These are phyloP conservation scores for Syzygium aromaticum DNA, from an alignment of 345 rosid species.

Conservation along the genomic window DNA sequence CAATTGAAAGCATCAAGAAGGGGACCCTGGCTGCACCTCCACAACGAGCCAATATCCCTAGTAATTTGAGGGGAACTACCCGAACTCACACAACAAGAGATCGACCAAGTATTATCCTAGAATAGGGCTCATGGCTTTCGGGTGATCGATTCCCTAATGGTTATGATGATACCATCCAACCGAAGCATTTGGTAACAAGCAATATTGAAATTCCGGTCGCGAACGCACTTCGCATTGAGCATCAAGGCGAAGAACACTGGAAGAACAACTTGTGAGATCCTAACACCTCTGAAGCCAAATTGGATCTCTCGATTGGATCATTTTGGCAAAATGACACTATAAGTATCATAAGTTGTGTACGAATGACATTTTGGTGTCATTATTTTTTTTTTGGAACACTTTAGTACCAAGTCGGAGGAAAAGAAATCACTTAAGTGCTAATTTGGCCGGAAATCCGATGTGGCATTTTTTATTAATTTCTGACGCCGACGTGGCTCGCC, in stretches of 20 bases:
- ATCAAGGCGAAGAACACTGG: neutral
- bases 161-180: neutral
- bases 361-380: too few species aligned
- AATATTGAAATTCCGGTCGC: neutral
- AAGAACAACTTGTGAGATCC: neutral
- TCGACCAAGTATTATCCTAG: neutral
- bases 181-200: neutral
- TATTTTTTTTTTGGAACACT: too few species aligned
- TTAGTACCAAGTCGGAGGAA: too few species aligned
- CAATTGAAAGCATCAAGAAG: too few species aligned
- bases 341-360: too few species aligned
- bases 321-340: too few species aligned
- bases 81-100: neutral
- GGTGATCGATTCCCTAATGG: neutral
- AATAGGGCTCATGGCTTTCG: neutral
- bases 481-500: too few species aligned
- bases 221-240: neutral
- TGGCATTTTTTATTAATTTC: too few species aligned
- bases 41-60: too few species aligned
- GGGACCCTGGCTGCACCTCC: too few species aligned
- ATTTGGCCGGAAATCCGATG: too few species aligned
- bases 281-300: neutral
- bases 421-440: too few species aligned
- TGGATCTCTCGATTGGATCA: neutral
- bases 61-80: neutral